Conservation (phyloP, 331 rosid genomes). For the Stylosanthes scabra region DNA sequence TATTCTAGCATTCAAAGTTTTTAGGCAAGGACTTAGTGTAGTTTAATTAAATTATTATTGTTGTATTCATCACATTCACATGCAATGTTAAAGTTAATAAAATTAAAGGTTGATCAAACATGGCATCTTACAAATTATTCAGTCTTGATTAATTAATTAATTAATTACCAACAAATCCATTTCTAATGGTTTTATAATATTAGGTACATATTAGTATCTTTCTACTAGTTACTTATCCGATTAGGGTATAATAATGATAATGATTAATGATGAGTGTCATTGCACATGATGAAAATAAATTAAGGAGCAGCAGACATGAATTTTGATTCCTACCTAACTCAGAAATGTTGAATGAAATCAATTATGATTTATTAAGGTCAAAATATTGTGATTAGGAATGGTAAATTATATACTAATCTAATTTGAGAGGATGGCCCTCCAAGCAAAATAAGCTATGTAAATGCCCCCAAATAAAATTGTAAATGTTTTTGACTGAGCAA, state of each 20-base stretch:
- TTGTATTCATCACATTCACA: conserved; percentile 21
- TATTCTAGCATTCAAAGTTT: background rate
- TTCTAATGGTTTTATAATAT: background rate
- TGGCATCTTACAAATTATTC: background rate
- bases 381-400: background rate
- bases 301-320: background rate
- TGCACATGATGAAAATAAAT: background rate
- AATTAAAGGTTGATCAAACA: background rate
- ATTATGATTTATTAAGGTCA: background rate
- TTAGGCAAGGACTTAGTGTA: background rate
- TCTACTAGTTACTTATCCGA: background rate
- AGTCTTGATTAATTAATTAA: background rate
- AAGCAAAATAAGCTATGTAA: no score
- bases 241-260: no score
- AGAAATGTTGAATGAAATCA: background rate
- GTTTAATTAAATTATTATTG: background rate
- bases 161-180: background rate
- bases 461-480: no score
- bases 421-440: no score
- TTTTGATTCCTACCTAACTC: background rate
- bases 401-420: no score
- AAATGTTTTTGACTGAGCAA: no score
- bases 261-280: background rate
- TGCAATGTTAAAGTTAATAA: background rate
- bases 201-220: background rate